Evolutionary conservation across 805 yeast species (phyloP).

Genomic region (Pichia occidentalis): DNA sequence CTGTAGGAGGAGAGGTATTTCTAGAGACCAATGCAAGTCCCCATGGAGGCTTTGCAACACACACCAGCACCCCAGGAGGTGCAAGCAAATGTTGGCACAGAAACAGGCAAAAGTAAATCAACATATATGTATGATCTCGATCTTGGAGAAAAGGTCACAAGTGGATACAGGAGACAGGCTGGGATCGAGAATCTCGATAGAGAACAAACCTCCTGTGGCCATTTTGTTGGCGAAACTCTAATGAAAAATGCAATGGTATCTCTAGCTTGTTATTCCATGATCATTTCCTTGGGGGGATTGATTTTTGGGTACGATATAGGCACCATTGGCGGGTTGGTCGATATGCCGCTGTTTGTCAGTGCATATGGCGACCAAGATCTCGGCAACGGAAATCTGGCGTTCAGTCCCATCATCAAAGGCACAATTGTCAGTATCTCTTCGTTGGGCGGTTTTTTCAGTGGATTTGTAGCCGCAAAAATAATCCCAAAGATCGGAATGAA

Average conservation of each 20-base stretch:
- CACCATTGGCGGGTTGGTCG: constrained; percentile 30
- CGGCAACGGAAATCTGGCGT: constrained; percentile 2
- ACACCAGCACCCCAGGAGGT: no score
- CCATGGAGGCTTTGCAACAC: no score
- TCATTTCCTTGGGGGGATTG: constrained; percentile 29
- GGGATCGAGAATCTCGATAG: no score
- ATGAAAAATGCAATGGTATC: constrained; percentile 15
- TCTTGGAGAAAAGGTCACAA: no score
- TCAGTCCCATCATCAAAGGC: constrained; percentile 26
- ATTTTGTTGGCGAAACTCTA: neutral
- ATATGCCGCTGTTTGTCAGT: constrained; percentile 23
- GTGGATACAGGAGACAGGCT: no score
- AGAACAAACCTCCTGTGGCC: no score
- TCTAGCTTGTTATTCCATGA: constrained; percentile 20
- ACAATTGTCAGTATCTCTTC: constrained; percentile 26
- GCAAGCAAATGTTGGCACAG: no score
- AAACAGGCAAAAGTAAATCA: no score
- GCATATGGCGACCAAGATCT: constrained; percentile 22
- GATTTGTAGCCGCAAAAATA: constrained; percentile 22
- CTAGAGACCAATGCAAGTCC: no score
- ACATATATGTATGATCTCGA: no score
- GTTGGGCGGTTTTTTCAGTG: constrained; percentile 30
- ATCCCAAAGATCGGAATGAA: constrained; percentile 25
- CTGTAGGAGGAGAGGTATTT: no score
- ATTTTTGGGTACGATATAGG: constrained; percentile 34